A percentile compares a stretch with the other conserved stretches of the same genome.
Conservation (phyloP, 2,329 filamentous ascomycete species). For the Fusarium piperis region DNA sequence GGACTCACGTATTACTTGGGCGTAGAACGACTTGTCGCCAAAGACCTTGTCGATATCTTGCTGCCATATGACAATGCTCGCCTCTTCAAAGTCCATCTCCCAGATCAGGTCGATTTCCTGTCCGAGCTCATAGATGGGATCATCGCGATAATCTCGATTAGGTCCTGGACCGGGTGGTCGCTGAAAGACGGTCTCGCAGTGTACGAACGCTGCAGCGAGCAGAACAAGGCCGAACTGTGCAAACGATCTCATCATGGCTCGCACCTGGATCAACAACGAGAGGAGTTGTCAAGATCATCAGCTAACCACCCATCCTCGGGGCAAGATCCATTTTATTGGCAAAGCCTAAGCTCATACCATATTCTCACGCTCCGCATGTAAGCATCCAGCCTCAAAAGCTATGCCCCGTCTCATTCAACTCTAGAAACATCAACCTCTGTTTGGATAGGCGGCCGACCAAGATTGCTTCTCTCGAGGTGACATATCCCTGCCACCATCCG, state of each 20-base stretch:
- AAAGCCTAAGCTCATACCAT: neutral
- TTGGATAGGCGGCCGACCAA: neutral
- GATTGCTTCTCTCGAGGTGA: neutral
- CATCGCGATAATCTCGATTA: neutral
- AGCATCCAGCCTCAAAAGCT: neutral
- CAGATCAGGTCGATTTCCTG: neutral
- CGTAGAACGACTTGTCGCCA: neutral
- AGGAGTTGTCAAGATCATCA: neutral
- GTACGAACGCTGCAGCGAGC: neutral
- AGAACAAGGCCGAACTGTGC: neutral
- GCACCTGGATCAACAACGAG: neutral
- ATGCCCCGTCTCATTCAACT: neutral
- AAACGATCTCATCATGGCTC: neutral
- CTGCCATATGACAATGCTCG: neutral
- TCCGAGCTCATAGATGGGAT: neutral
- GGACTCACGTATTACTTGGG: neutral
- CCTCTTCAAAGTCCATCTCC: conserved; percentile 4
- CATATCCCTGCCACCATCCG: neutral
- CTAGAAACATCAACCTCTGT: neutral
- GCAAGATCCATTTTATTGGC: neutral
- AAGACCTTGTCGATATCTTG: neutral
- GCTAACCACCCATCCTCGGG: neutral
- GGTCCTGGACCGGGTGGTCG: neutral
- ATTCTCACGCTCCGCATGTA: neutral
- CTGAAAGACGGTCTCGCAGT: neutral